Conservation (phyloP, 345 rosid species). For the Populus nigra region DNA sequence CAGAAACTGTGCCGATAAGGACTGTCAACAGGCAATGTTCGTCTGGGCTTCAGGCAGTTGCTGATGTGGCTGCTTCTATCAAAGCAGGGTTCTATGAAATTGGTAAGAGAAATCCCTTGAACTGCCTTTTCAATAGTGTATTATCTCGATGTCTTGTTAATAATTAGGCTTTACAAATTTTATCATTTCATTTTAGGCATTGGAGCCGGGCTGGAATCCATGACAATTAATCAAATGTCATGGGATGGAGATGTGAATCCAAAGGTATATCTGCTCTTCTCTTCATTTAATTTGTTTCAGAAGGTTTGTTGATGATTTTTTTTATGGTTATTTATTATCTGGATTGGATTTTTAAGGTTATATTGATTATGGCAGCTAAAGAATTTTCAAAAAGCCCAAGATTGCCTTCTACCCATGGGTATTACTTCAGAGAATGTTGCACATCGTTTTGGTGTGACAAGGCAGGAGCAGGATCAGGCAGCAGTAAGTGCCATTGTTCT, state of each 20-base stretch:
- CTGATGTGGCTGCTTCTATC: conserved; percentile 93
- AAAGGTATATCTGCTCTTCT: conserved; percentile 42
- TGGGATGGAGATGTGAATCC: conserved; percentile 88
- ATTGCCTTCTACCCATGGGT: conserved; percentile 97
- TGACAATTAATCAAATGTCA: conserved; percentile 77
- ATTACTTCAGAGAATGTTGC: conserved; percentile 95
- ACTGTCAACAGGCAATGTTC: conserved; percentile 95
- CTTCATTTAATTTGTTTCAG: neutral
- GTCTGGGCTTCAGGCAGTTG: conserved; percentile 99
- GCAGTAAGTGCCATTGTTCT: conserved; percentile 56
- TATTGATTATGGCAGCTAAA: conserved; percentile 51
- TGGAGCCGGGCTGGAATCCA: conserved; percentile 97
- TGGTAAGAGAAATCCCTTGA: conserved; percentile 40
- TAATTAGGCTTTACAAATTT: neutral
- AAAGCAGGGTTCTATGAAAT: conserved; percentile 95
- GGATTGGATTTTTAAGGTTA: neutral
- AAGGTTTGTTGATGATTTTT: neutral
- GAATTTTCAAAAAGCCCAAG: conserved; percentile 67
- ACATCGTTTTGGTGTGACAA: conserved; percentile 71
- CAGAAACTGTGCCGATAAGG: conserved; percentile 85
- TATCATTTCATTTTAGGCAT: conserved; percentile 47
- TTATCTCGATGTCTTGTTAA: neutral
- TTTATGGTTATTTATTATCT: neutral
- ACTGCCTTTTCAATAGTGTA: neutral
- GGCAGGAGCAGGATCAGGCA: conserved; percentile 97